Evolutionary conservation across 257 asterid genomes (phyloP).

Genomic region (Pogostemon cablin): DNA sequence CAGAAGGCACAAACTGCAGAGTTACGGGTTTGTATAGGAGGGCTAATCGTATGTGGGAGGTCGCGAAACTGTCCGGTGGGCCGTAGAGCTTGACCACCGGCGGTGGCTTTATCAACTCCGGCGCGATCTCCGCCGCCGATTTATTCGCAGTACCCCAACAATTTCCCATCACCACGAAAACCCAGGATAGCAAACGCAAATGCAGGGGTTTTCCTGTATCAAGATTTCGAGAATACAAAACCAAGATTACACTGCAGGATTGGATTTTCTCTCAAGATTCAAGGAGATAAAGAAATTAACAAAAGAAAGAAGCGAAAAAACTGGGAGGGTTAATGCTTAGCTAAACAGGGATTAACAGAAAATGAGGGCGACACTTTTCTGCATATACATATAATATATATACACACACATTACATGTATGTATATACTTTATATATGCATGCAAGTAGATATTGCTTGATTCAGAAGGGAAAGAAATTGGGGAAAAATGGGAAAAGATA

Average conservation of each 20-base stretch:
- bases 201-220: background rate
- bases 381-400: background rate
- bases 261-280: conserved; percentile 26
- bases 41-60: conserved; percentile 80
- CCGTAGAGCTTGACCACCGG: conserved; percentile 84
- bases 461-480: conserved; percentile 41
- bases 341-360: conserved; percentile 39
- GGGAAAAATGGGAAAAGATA: conserved; percentile 11
- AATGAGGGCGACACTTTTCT: conserved; percentile 30
- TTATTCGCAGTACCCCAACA: conserved; percentile 55
- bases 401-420: background rate
- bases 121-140: conserved; percentile 79
- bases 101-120: conserved; percentile 52
- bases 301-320: background rate
- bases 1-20: conserved; percentile 62
- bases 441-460: conserved; percentile 55
- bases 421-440: conserved; percentile 32
- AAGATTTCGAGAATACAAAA: background rate
- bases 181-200: conserved; percentile 18
- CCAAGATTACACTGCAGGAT: background rate
- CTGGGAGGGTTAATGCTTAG: conserved; percentile 31
- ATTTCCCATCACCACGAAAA: conserved; percentile 62
- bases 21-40: conserved; percentile 79
- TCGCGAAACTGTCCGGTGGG: conserved; percentile 56
- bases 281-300: background rate